Conservation (phyloP, 345 rosid species). For the Cardamine resedifolia region DNA sequence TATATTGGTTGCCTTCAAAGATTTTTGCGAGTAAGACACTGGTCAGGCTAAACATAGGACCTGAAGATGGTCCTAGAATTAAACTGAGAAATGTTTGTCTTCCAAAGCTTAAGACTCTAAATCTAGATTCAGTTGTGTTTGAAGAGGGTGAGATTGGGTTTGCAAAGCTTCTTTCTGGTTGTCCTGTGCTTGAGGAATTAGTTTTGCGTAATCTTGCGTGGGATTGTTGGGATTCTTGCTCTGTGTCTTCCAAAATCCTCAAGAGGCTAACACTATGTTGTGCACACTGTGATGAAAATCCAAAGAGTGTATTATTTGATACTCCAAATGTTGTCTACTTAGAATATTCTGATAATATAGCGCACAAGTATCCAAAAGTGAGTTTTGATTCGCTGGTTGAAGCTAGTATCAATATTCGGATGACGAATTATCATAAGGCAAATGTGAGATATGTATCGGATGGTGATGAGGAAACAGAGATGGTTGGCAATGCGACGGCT, state of each 20-base stretch:
- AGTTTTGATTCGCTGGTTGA: conserved; percentile 18
- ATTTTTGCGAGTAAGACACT: conserved; percentile 25
- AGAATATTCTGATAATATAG: conserved; percentile 25
- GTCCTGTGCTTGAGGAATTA: conserved; percentile 30
- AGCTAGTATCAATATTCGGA: conserved; percentile 18
- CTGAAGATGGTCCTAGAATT: conserved; percentile 17
- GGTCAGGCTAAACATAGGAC: conserved; percentile 29
- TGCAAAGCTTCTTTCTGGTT: conserved; percentile 31
- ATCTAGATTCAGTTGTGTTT: conserved; percentile 18
- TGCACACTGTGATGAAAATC: not conserved
- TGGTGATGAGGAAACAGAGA: conserved; percentile 18
- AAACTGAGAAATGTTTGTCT: conserved; percentile 29
- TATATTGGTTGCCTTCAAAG: conserved; percentile 37
- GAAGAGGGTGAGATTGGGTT: conserved; percentile 25
- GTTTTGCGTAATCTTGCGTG: conserved; percentile 21
- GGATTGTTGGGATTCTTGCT: conserved; percentile 22
- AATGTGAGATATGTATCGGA: conserved; percentile 5
- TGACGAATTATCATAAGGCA: conserved; percentile 19
- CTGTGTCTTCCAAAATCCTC: conserved; percentile 20
- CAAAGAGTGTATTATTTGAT: conserved; percentile 21
- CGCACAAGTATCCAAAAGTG: conserved; percentile 6
- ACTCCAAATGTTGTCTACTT: conserved; percentile 29
- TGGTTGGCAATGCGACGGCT: conserved; percentile 17
- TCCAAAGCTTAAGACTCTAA: conserved; percentile 24
- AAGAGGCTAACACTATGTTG: conserved; percentile 24